Conservation (phyloP, 2,329 filamentous ascomycete genomes). For the Pestalotiopsis sp. region DNA sequence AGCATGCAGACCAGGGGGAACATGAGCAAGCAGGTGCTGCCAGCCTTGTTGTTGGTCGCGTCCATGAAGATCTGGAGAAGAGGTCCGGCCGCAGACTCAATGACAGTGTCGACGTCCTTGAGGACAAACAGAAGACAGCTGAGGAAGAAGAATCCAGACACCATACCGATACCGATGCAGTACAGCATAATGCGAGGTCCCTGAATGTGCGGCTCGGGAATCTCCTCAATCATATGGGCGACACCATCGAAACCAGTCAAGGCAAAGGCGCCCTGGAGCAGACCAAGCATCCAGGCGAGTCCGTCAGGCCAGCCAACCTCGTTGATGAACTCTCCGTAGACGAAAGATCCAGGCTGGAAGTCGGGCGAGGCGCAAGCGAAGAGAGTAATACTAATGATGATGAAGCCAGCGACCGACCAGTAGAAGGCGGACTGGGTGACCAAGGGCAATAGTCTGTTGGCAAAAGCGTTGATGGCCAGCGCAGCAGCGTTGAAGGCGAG, state of each 20-base stretch:
- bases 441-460: constrained; percentile 60
- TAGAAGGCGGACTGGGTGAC: constrained; percentile 70
- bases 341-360: constrained; percentile 64
- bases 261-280: constrained; percentile 52
- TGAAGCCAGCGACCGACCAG: constrained; percentile 70
- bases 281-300: constrained; percentile 55
- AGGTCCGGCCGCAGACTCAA: constrained; percentile 55
- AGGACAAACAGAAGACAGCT: constrained; percentile 64
- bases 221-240: constrained; percentile 58
- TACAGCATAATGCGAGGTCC: constrained; percentile 40
- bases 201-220: constrained; percentile 43
- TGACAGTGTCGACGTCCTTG: constrained; percentile 56
- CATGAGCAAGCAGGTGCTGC: constrained; percentile 65
- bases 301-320: constrained; percentile 69
- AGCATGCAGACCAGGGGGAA: constrained; percentile 65
- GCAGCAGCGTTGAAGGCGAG: constrained; percentile 61
- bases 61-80: constrained; percentile 63
- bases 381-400: constrained; percentile 69
- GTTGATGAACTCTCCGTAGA: constrained; percentile 69
- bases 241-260: constrained; percentile 54
- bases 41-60: constrained; percentile 61
- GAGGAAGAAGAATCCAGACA: constrained; percentile 64
- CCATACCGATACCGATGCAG: constrained; percentile 62
- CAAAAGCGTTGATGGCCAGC: constrained; percentile 65
- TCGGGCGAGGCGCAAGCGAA: constrained; percentile 65